Base-by-base conservation (phyloP, 768 basidiomycete genomes). In the Rhizopogon vulgaris region DNA sequence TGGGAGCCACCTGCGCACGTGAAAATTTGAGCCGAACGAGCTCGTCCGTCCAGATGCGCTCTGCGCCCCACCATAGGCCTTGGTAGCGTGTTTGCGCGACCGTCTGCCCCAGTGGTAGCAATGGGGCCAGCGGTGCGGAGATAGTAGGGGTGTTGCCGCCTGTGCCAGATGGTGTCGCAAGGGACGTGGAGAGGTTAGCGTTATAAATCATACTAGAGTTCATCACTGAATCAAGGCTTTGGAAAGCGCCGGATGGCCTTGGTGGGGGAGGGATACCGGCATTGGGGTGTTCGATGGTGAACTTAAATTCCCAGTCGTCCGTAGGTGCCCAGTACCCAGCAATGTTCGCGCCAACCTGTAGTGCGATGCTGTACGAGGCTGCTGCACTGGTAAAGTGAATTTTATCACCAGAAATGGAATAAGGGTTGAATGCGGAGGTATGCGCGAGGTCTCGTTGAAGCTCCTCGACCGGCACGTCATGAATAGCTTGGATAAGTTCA, bases 51-150 rank as follows among this genome's bases (percentile, higher is more conserved):
- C 92, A 95, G 49, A 94, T 88, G 28, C 89, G 78, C 61, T 94
- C 92, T 1, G 84, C 81, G 7, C 93, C 93, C 85, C 87, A 89
- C 90, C 90, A 95, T 7, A 94, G 62, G 1, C 89, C 89, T 61
- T 91, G 87, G 62, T 82, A 90, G 38, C 82, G 73, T 45, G 69
- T 76, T 60, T 87, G 85, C 0, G 68, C 69, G 28, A 75, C 62
- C 1, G 60, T 64, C 45, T 75, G 71, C 7, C 56, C 48, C 30
- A 58, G 60, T 38, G 57, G 28, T 18, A 68, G 18, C 10, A 49
- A 60, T 0, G 49, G 48, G 24, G 60, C 61, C 18, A 56, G 53
- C 1, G 61, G 54, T 41, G 54, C 28, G n/a, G 62, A 51, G 27
- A 38, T 45, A 14, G 48, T 12, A 6, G 17, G 8, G 22, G 54